A percentile compares a stretch with the other conserved stretches of the same genome.
Conservation (phyloP, 768 basidiomycete species). For the Psilocybe azurescens region DNA sequence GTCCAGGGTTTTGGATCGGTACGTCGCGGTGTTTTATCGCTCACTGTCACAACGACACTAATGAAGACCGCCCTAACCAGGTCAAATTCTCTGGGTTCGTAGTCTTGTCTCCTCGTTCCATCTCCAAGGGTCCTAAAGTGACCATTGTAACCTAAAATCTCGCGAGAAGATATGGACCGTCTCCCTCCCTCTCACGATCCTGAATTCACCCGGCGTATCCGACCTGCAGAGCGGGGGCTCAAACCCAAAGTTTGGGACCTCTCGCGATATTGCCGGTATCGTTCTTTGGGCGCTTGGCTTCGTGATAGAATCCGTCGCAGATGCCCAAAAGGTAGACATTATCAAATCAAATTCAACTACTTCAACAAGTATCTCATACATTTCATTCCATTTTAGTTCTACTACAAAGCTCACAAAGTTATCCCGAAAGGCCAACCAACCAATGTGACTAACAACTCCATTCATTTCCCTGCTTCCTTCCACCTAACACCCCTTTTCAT, state of each 20-base stretch:
- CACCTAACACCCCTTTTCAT: not conserved
- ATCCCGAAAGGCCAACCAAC: conserved; percentile 55
- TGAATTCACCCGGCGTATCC: conserved; percentile 72
- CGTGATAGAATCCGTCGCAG: conserved; percentile 57
- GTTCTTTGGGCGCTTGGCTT: conserved; percentile 66
- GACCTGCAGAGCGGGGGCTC: conserved; percentile 46
- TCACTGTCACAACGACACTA: not conserved
- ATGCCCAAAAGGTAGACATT: conserved; percentile 57
- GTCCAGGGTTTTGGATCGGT: conserved; percentile 61
- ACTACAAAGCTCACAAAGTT: conserved; percentile 54
- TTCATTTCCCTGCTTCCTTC: not conserved
- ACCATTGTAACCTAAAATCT: not conserved
- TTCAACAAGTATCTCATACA: not conserved
- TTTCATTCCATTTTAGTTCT: conserved; percentile 39
- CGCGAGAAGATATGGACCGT: conserved; percentile 57
- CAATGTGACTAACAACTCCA: conserved; percentile 34
- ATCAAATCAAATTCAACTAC: not conserved
- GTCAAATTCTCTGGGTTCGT: conserved; percentile 65
- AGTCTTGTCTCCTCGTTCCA: not conserved
- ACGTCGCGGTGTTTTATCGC: conserved; percentile 10
- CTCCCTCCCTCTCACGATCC: conserved; percentile 64
- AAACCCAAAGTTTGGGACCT: conserved; percentile 65
- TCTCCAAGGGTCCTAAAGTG: not conserved
- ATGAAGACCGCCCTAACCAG: conserved; percentile 24
- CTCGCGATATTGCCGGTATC: conserved; percentile 66